Base-by-base conservation (phyloP, 805 yeast genomes). In the Danielia oregonensis region DNA sequence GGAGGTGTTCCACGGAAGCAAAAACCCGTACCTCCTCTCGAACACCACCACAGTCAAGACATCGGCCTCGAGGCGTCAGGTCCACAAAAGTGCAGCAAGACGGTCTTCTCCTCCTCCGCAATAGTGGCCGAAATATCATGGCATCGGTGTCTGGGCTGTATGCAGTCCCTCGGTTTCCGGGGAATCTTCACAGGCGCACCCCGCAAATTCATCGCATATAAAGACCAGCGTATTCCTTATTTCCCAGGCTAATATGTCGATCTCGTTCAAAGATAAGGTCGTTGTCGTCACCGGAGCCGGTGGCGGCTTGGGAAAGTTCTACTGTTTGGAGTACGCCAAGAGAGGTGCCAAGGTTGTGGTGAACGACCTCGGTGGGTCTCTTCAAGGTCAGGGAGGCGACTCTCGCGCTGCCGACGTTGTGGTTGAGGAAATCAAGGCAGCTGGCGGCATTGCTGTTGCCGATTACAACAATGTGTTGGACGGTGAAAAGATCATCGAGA, bases 231-330 rank as follows among this genome's bases (percentile, higher is more conserved):
- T 2, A n/a, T 13, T 22, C 32, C 30, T 27, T 26, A 21, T 11
- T 22, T 23, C 30, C 14, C 9, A 6, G 11, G 17, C 14, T 4
- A 15, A 10, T 16, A 47, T 47, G 51, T 31, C 51, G 4, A 27
- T 47, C 13, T 59, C 68, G 24, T 86, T 82, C 54, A 82, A 86
- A 52, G 87, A 80, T 50, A 82, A 84, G 59, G 97, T 91, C 28
- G 97, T 91, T 22, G 79, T 91, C 38, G 79, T 91, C 57, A 91
- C 97, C 32, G 98, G 98, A 22, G 93, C 97, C 30, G 98, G 98
- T 45, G 97, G 97, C 48, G 98, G 97, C 13, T 74, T 91, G 29
- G 98, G 98, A 16, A 84, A 74, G 51, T 79, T 79, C 31, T 91
- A 91, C 61, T 95, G 96, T 4, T 65, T 87, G 21, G 87, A 83